Evolutionary conservation across 106 monocot genomes (phyloP).

Genomic region (Iris macrosiphon): DNA sequence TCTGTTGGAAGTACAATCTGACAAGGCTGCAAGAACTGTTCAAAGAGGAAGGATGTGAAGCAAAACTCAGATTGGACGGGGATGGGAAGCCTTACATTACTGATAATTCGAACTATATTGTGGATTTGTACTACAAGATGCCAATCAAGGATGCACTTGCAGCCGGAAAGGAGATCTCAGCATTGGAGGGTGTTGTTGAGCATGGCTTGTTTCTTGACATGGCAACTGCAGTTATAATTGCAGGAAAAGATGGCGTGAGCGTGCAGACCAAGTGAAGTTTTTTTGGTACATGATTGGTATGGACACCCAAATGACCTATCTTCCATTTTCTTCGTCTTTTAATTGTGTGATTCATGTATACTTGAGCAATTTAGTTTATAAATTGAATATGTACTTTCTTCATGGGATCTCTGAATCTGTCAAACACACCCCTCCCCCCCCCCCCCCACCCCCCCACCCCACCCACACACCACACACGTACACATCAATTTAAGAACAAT

Average conservation of each 20-base stretch:
- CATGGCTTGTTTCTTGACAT: conserved; percentile 91
- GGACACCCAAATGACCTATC: background rate
- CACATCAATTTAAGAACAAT: too few species aligned
- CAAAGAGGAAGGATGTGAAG: conserved; percentile 80
- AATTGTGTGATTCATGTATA: conserved; percentile 2
- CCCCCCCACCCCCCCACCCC: too few species aligned
- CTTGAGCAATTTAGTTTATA: background rate
- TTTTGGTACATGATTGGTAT: background rate
- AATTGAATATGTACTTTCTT: conserved; percentile 4
- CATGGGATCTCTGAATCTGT: too few species aligned
- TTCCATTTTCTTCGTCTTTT: background rate
- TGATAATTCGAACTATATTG: conserved; percentile 93
- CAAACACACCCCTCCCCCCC: too few species aligned
- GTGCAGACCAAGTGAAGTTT: conserved; percentile 57
- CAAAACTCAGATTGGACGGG: conserved; percentile 73
- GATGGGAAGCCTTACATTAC: conserved; percentile 85
- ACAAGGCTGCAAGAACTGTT: conserved; percentile 80
- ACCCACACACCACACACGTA: too few species aligned
- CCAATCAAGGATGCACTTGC: conserved; percentile 70
- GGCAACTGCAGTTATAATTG: conserved; percentile 89
- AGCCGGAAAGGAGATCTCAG: conserved; percentile 78
- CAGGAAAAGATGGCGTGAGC: conserved; percentile 71
- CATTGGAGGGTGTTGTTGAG: conserved; percentile 90
- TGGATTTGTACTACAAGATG: conserved; percentile 86
- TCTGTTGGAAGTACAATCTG: conserved; percentile 94